Percentiles rank a stretch among this genome's conserved stretches.
Evolutionary conservation across 2,329 filamentous ascomycete genomes (phyloP).

Genomic region (Colletotrichum phormii): DNA sequence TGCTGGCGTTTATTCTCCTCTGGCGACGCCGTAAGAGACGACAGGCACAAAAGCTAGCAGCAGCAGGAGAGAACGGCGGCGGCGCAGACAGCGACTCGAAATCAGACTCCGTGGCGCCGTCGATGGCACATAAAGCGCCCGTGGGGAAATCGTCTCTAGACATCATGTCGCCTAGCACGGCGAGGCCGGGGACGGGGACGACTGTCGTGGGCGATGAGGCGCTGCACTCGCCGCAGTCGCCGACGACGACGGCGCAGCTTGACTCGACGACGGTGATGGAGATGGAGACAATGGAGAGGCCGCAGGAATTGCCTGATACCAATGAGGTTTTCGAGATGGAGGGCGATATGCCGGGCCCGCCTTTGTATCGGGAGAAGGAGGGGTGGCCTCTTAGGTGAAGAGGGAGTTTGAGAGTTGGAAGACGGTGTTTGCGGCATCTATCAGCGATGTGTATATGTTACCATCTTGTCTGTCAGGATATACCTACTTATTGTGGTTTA

Average conservation of each 20-base stretch:
- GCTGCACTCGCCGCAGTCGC: constrained; percentile 20
- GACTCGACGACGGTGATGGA: constrained; percentile 28
- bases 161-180: constrained; percentile 15
- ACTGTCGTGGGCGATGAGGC: constrained; percentile 8
- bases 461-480: background rate
- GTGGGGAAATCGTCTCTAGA: constrained; percentile 17
- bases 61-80: background rate
- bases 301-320: constrained; percentile 28
- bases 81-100: background rate
- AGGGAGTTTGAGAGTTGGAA: no score
- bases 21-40: constrained; percentile 18
- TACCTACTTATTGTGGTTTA: background rate
- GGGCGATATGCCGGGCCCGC: constrained; percentile 33
- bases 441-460: background rate
- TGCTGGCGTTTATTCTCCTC: constrained; percentile 15
- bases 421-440: background rate
- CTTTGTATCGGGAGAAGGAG: constrained; percentile 32
- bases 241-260: constrained; percentile 22
- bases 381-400: constrained; percentile 24
- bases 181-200: constrained; percentile 16
- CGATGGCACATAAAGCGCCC: constrained; percentile 11
- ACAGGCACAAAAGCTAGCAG: background rate
- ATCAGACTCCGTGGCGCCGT: constrained; percentile 3
- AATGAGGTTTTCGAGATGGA: constrained; percentile 28
- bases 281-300: constrained; percentile 32